Base-by-base conservation (phyloP, 163 green algal species). In the Scenedesmus sp. region DNA sequence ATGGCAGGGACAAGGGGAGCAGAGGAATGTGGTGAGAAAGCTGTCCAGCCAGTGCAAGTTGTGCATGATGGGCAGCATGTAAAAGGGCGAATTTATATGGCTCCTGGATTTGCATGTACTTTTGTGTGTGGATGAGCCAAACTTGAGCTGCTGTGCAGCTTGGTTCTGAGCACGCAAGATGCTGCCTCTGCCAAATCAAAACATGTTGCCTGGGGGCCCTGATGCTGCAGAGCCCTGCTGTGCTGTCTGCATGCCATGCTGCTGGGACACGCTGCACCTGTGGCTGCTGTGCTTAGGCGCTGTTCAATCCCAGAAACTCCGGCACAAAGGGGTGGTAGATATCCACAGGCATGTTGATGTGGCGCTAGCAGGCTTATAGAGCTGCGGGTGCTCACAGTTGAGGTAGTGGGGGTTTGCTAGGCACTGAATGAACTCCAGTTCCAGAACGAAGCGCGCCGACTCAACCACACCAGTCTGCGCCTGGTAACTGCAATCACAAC, bases 391-490 rank as follows among this genome's bases (percentile, higher is more conserved):
- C 96, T 95, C 79, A 99, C 97, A 99, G 82, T 99, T 97, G 16
- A 99, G 92, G 93, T 99, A 99, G 7, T 96, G 92, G 5, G 98
- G 98, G 90, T 97, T 99, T 12, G 97, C 97, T 9, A 99, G 91
- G 90, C 95, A 97, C 91, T 99, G 97, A 59, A 98, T 88, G 87
- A 98, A 99, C 92, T 99, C 97, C 57, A 99, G 94, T 85, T 99
- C 97, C 5, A 98, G 84, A 3, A 96, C 55, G 89, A 98, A 98
- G 8, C 97, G 93, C 52, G 97, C 92, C 2, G 87, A 26, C 60
- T 91, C 87, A 26, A 57, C 82, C 23, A 87, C 87, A 34, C 76
- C 87, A 60, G 87, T 83, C 76, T 73, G 74, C 4, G 16, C n/a
- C 57, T 34, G 76, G 76, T 84, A 60, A 4, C 76, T 84, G 46